Base-by-base conservation (phyloP, 257 asterid species). In the Marsdenia floribunda region DNA sequence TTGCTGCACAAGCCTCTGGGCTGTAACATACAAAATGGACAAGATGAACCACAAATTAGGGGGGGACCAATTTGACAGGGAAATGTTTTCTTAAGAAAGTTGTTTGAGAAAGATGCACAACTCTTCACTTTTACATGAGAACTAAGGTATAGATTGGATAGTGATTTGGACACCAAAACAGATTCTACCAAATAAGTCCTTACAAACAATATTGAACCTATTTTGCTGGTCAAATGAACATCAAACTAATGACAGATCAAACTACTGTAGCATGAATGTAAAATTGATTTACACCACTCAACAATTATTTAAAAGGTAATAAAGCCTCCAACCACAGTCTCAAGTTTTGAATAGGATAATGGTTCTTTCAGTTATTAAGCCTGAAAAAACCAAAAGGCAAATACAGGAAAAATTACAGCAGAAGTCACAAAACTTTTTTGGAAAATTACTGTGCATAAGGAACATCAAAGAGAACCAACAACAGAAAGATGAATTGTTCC, bases 1-100 rank as follows among this genome's bases (percentile, higher is more conserved):
- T 94, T 76, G 99, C 97, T 33, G 99, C 99, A 77, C 97, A 90
- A 68, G 99, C 99, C 83, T 94, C 99, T 57, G 99, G 99, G 80
- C 99, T 94, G 96, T 78, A 63, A 75, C 77, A 66, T 70, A 77
- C 76, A 79, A 83, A 80, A 46, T 64, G 78, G 37, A 50, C 22
- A 54, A 67, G 15, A 72, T 22, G 18, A 38, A 13, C n/a, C 22
- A 47, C 52, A 69, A n/a, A 75, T 75, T 49, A 76, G 66, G 21
- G 47, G 47, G 37, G 44, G 75, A 63, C 16, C 6, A 72, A 55
- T 52, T 67, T 9, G 37, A 50, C 52, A 78, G 60, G 60, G n/a
- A 70, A n/a, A 13, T 50, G 42, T 71, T 10, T 29, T 19, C 54
- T 15, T 3, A 54, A 75, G 33, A 14, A 53, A 60, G 22, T 22